These are phyloP conservation scores for Truncatella angustata DNA, from an alignment of 2,329 filamentous ascomycete genomes.

Conservation along the genomic window DNA sequence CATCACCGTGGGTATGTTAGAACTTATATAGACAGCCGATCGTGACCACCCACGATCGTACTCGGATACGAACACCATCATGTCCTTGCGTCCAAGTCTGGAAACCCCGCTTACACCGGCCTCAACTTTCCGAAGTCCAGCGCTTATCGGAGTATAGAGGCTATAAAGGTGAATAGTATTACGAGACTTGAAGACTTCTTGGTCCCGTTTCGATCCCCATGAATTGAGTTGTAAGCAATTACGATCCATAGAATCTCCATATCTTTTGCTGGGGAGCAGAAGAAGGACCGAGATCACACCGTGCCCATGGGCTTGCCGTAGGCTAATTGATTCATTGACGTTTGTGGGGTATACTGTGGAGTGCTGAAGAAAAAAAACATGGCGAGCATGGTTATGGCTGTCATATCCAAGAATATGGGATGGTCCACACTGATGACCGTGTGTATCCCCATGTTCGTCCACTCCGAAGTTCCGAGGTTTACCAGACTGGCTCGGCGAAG, in stretches of 20 bases:
- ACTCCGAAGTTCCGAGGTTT: too few species aligned
- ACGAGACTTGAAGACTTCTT: background rate
- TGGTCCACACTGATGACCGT: too few species aligned
- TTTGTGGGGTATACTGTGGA: background rate
- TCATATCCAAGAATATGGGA: background rate
- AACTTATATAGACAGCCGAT: conserved; percentile 3
- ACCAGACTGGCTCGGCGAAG: too few species aligned
- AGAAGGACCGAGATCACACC: conserved; percentile 9
- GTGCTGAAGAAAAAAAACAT: background rate
- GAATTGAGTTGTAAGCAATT: background rate
- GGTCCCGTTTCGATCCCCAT: background rate
- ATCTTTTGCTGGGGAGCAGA: background rate
- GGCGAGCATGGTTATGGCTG: background rate
- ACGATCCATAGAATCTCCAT: background rate
- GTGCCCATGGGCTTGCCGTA: background rate
- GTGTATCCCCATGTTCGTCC: too few species aligned
- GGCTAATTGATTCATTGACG: background rate
- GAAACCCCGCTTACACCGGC: conserved; percentile 1
- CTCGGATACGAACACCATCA: background rate
- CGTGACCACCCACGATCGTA: background rate
- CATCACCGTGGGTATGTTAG: background rate
- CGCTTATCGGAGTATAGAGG: background rate
- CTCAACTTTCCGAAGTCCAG: background rate
- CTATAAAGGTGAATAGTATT: background rate
- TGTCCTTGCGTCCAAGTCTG: conserved; percentile 2